Base-by-base conservation (phyloP, 2,329 filamentous ascomycete genomes). In the Trichoderma brevicompactum region DNA sequence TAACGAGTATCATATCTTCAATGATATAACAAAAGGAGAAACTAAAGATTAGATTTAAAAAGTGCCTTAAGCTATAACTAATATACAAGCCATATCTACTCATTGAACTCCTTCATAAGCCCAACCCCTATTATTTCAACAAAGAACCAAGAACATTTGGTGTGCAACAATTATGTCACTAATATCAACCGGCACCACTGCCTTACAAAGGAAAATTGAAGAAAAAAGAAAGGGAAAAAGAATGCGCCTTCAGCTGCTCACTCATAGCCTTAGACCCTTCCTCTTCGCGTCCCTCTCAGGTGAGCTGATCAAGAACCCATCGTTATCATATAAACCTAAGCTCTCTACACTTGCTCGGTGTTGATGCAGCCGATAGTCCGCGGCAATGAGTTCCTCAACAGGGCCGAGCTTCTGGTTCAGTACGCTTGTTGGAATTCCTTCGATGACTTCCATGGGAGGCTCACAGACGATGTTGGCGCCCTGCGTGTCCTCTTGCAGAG, bases 221-320 rank as follows among this genome's bases (percentile, higher is more conserved):
- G 7, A 36, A 12, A 28, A 34, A 38, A n/a, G 15, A 19, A 46
- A 28, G n/a, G 28, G 46, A 63, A 23, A 44, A 3, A 15, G 15
- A 23, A 5, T 15, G 32, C 44, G 10, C 15, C 10, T 34, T 48
- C 46, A 34, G 7, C 6, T 3, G 8, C 46, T 34, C n/a, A n/a
- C 5, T 69, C 10, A 66, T 59, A 60, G 62, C 17, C 66, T 64
- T 34, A 66, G 7, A 3, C 66, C 41, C n/a, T 54, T 65, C 40
- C 55, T 60, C 40, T 64, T 55, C 7, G 65, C 59, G 15, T 76
- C 72, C 66, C 75, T 71, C n/a, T 77, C 77, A 2, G 80, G 81
- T 32, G 80, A 80, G 36, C 73, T 72, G 66, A 79, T 74, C 65
- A 82, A 69, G 58, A 83, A 83, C 1, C 80, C 81, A 34, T 83